Evolutionary conservation across 2,329 filamentous ascomycete genomes (phyloP).

Genomic region (Trichoderma afroharzianum): DNA sequence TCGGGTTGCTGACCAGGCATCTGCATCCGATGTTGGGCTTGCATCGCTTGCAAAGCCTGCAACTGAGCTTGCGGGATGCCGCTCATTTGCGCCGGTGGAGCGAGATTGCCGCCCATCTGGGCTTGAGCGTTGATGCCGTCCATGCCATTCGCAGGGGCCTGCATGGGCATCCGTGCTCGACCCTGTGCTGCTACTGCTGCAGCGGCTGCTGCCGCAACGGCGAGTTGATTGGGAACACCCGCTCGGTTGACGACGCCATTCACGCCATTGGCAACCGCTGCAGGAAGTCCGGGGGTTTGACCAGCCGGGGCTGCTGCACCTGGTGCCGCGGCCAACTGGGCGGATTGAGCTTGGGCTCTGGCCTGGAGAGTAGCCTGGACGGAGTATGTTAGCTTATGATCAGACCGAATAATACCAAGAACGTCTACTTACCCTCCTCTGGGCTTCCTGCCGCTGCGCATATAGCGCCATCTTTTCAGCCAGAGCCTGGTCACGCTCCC

Average conservation of each 20-base stretch:
- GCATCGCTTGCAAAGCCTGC: conserved; percentile 48
- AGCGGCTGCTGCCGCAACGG: conserved; percentile 38
- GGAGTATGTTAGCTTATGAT: conserved; percentile 26
- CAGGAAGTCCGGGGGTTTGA: conserved; percentile 27
- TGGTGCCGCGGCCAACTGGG: conserved; percentile 42
- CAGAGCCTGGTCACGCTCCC: conserved; percentile 74
- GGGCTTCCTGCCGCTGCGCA: conserved; percentile 57
- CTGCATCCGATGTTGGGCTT: conserved; percentile 56
- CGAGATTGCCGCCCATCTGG: conserved; percentile 50
- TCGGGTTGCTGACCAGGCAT: conserved; percentile 43
- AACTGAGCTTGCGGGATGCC: conserved; percentile 68
- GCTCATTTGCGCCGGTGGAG: conserved; percentile 57
- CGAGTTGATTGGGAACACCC: conserved; percentile 42
- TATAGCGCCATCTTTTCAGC: conserved; percentile 57
- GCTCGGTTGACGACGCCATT: conserved; percentile 33
- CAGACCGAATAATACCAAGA: neutral
- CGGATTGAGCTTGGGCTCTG: conserved; percentile 43
- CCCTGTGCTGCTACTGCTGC: conserved; percentile 41
- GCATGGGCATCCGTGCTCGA: conserved; percentile 52
- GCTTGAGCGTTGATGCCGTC: conserved; percentile 41
- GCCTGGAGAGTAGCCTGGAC: conserved; percentile 43
- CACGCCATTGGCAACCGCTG: conserved; percentile 28
- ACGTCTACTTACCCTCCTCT: conserved; percentile 48
- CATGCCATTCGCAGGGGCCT: conserved; percentile 51
- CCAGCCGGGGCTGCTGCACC: conserved; percentile 34